Conservation (phyloP, 2,329 filamentous ascomycete species). For the Taxawa tesnikishii region DNA sequence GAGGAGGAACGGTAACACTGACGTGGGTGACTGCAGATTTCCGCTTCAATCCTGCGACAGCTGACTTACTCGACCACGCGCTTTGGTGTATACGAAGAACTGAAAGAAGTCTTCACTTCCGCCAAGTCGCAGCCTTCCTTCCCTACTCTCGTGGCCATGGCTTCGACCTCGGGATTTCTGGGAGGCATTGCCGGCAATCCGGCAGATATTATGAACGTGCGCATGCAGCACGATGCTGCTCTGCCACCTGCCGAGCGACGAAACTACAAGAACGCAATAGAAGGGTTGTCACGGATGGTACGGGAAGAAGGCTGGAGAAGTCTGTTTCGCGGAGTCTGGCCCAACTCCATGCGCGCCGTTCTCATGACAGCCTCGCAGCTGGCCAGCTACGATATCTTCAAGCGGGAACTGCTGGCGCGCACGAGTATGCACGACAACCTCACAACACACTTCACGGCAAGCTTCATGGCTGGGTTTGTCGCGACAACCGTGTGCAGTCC, state of each 20-base stretch:
- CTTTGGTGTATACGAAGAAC: slow-evolving; percentile 90
- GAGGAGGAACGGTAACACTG: too few species aligned
- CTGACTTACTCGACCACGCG: slow-evolving; percentile 89
- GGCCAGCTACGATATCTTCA: slow-evolving; percentile 75
- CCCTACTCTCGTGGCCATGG: slow-evolving; percentile 67
- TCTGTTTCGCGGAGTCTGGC: slow-evolving; percentile 76
- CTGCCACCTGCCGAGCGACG: slow-evolving; percentile 61
- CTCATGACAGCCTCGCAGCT: slow-evolving; percentile 80
- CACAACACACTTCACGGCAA: slow-evolving; percentile 67
- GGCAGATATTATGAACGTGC: slow-evolving; percentile 91
- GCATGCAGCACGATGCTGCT: slow-evolving; percentile 89
- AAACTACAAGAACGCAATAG: slow-evolving; percentile 80
- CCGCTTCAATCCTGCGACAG: slow-evolving; percentile 84
- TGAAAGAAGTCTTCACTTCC: slow-evolving; percentile 58
- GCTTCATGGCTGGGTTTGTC: slow-evolving; percentile 66
- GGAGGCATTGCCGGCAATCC: slow-evolving; percentile 88
- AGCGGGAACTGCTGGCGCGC: slow-evolving; percentile 52
- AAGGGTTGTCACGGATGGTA: slow-evolving; percentile 80
- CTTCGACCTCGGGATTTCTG: slow-evolving; percentile 70
- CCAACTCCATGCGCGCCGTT: slow-evolving; percentile 69
- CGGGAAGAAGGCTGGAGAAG: slow-evolving; percentile 62
- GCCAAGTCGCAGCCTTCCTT: slow-evolving; percentile 48
- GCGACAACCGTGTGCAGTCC: slow-evolving; percentile 77
- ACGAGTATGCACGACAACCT: slow-evolving; percentile 56
- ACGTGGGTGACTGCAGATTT: slow-evolving; percentile 22